Evolutionary conservation across 73 alveolate species (phyloP), one percentile per base, ranked within the genome.

Genomic region (Blepharisma stoltei): DNA sequence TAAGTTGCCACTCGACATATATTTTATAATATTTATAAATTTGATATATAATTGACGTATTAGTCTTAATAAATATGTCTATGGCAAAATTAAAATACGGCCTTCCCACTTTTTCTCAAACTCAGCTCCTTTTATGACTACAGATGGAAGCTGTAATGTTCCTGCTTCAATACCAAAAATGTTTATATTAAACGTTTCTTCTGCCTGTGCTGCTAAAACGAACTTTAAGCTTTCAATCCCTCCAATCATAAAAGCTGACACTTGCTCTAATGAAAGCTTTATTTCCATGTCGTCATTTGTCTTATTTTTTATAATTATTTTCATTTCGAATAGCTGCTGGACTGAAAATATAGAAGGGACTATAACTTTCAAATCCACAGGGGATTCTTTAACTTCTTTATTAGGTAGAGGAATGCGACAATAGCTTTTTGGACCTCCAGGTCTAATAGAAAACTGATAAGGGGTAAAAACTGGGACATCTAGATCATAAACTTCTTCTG

Each of bases 91-190:
- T 11, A 60, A 9, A 14, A 60, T 38, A 14, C 23, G 14, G 14
- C 73, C 73, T 25, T 60, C 46, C 73, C 73, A 60, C 38, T 11
- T 18, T 5, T 25, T 60, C 48, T 14, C 23, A 60, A 60, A 14
- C 23, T 60, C 73, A 20, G 45, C 73, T 9, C 14, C 18, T 14
- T 60, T 60, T 38, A 60, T 9, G 23, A 20, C 46, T 14, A 60
- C 73, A 1, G 14, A 14, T 14, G 73, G 73, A 8, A 60, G 73
- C 14, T 60, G 46, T 25, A 14, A 9, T 2, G 23, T 14, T 25
- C 73, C 73, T 14, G 73, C 45, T 60, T 60, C 73, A 60, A 14
- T 9, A 1, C 73, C 73, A 60, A 60, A n/a, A n/a, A 60, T 8
- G 18, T 11, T 14, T 1, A 60, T 14, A n/a, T 18, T 18, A 25